These are phyloP conservation scores for Plantago elongata DNA, from an alignment of 257 asterid species.

Conservation along the genomic window DNA sequence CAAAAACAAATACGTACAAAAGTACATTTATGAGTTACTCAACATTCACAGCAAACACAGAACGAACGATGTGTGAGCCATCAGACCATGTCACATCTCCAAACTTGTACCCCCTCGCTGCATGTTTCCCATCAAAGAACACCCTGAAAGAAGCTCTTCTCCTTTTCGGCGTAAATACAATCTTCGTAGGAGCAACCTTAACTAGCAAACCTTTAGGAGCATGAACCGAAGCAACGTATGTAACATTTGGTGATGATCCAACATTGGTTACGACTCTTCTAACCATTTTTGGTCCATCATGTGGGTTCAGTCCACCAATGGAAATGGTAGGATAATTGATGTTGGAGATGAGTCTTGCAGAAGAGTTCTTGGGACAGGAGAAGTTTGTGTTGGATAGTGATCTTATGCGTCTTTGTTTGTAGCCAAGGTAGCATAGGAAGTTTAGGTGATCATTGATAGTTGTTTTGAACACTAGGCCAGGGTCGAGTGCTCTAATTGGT, in stretches of 20 bases:
- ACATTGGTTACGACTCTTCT: conserved; percentile 50
- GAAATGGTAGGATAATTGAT: conserved; percentile 72
- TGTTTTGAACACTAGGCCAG: conserved; percentile 63
- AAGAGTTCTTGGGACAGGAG: conserved; percentile 33
- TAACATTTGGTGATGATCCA: conserved; percentile 38
- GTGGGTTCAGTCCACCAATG: conserved; percentile 31
- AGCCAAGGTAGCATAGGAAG: conserved; percentile 58
- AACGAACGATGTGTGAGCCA: conserved; percentile 54
- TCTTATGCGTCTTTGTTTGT: conserved; percentile 33
- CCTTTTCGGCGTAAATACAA: conserved; percentile 27
- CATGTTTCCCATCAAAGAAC: conserved; percentile 48
- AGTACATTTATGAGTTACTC: not conserved
- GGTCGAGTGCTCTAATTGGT: conserved; percentile 62
- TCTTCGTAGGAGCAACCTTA: conserved; percentile 35
- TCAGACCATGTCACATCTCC: conserved; percentile 59
- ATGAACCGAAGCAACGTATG: conserved; percentile 36
- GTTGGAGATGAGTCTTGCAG: conserved; percentile 36
- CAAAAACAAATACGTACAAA: not conserved
- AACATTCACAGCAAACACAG: conserved; percentile 55
- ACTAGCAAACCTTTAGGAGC: conserved; percentile 47
- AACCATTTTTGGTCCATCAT: conserved; percentile 34
- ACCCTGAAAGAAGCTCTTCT: conserved; percentile 35
- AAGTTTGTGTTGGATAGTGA: conserved; percentile 41
- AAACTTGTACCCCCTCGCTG: conserved; percentile 49
- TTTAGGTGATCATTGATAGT: conserved; percentile 39